Evolutionary conservation across 805 yeast genomes (phyloP).

Genomic region (Isabelozyma rhagii): DNA sequence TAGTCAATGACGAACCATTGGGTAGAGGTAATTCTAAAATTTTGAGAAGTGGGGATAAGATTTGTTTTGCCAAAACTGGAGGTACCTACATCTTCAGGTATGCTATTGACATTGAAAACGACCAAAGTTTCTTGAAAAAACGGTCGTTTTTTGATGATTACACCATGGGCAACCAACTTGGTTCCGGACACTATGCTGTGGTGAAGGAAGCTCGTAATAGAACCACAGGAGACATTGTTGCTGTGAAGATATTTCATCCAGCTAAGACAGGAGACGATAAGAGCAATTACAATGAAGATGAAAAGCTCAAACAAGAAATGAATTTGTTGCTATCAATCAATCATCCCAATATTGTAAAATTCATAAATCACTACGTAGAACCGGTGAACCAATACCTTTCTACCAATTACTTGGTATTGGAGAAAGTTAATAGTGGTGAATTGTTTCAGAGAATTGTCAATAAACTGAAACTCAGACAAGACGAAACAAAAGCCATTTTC

Average conservation of each 20-base stretch:
- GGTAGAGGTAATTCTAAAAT: conserved; percentile 48
- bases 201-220: conserved; percentile 67
- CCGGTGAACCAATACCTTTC: conserved; percentile 49
- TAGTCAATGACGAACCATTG: conserved; percentile 53
- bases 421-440: conserved; percentile 74
- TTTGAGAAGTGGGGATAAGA: conserved; percentile 61
- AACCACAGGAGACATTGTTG: conserved; percentile 57
- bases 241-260: conserved; percentile 73
- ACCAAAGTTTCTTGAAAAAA: conserved; percentile 11
- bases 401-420: conserved; percentile 63
- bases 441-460: conserved; percentile 67
- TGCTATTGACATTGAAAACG: conserved; percentile 20
- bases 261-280: conserved; percentile 24
- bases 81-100: conserved; percentile 51
- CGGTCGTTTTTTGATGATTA: conserved; percentile 56
- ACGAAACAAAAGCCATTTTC: conserved; percentile 60
- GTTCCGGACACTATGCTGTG: conserved; percentile 79
- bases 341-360: conserved; percentile 69
- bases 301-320: conserved; percentile 60
- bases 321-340: conserved; percentile 60
- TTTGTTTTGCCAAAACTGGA: conserved; percentile 53
- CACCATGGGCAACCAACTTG: conserved; percentile 56
- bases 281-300: conserved; percentile 28
- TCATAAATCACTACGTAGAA: conserved; percentile 56
- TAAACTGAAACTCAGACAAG: conserved; percentile 58